These are phyloP conservation scores for Pseudozyma flocculosa DNA, from an alignment of 1,284 basidiomycete species.

Conservation along the genomic window DNA sequence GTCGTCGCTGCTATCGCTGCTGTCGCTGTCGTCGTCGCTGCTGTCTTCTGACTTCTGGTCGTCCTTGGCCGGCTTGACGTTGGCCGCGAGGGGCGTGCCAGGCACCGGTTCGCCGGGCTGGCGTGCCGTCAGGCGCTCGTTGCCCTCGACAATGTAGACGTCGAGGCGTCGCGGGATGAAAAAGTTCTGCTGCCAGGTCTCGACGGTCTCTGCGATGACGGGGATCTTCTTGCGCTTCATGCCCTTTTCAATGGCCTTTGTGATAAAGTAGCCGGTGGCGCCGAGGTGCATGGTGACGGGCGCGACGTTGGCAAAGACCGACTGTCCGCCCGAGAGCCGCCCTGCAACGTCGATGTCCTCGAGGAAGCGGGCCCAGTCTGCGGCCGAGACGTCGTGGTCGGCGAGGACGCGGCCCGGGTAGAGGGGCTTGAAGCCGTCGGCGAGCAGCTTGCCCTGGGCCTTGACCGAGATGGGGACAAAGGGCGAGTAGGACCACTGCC, in stretches of 20 bases:
- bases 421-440: slow-evolving; percentile 15
- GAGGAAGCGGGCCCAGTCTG: slow-evolving; percentile 23
- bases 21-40: slow-evolving; percentile 6
- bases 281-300: slow-evolving; percentile 22
- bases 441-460: slow-evolving; percentile 7
- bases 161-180: slow-evolving; percentile 16
- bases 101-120: slow-evolving; percentile 6
- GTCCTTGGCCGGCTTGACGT: not conserved
- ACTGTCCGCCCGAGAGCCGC: slow-evolving; percentile 8
- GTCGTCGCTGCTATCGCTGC: slow-evolving; percentile 5
- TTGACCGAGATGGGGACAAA: slow-evolving; percentile 9
- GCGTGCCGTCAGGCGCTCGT: slow-evolving; percentile 12
- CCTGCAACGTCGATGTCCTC: slow-evolving; percentile 16
- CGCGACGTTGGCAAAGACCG: slow-evolving; percentile 9
- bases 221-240: slow-evolving; percentile 20
- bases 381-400: slow-evolving; percentile 12
- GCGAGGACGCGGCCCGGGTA: slow-evolving; percentile 14
- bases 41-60: not conserved
- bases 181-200: slow-evolving; percentile 18
- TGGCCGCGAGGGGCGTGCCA: not conserved
- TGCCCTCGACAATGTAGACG: slow-evolving; percentile 11
- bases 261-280: slow-evolving; percentile 16
- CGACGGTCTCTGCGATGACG: slow-evolving; percentile 13
- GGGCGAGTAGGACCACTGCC: slow-evolving; percentile 1
- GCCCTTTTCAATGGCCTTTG: slow-evolving; percentile 14